phyloP scores from a whole-genome alignment of 2,329 filamentous ascomycete species.

The Exserohilum rostratum region DNA sequence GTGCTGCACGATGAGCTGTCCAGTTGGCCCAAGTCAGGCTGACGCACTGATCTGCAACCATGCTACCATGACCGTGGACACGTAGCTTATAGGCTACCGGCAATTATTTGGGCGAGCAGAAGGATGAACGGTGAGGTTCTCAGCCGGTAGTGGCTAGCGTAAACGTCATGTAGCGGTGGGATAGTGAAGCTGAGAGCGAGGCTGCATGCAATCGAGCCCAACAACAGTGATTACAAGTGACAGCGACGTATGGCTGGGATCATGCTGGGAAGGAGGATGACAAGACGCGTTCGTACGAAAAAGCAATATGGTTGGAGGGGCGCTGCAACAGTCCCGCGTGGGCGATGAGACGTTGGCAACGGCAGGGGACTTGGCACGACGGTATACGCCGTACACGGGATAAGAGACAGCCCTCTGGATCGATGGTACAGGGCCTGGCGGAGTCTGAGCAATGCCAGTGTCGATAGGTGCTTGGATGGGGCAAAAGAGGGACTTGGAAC shows the following conservation, averaged over 20 bases:
- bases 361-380: conserved; percentile 3
- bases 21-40: conserved; percentile 27
- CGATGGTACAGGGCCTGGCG: not conserved
- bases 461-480: conserved; percentile 28
- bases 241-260: conserved; percentile 14
- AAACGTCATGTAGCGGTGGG: conserved; percentile 24
- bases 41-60: conserved; percentile 27
- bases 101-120: conserved; percentile 14
- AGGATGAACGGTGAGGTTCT: conserved; percentile 22
- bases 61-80: conserved; percentile 40
- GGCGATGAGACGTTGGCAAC: no score
- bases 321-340: no score
- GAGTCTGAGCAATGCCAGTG: not conserved
- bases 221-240: conserved; percentile 10
- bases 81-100: conserved; percentile 47
- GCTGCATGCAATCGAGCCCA: conserved; percentile 21
- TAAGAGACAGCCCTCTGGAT: not conserved
- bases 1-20: conserved; percentile 48
- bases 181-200: conserved; percentile 26
- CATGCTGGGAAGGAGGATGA: conserved; percentile 13
- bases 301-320: conserved; percentile 8
- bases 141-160: conserved; percentile 28
- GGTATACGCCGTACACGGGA: not conserved
- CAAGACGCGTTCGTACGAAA: conserved; percentile 25
- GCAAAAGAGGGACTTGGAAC: conserved; percentile 28